Evolutionary conservation across 1,284 basidiomycete genomes (phyloP), one percentile per base, ranked within the genome.

Genomic region (Ceratobasidium sp.): DNA sequence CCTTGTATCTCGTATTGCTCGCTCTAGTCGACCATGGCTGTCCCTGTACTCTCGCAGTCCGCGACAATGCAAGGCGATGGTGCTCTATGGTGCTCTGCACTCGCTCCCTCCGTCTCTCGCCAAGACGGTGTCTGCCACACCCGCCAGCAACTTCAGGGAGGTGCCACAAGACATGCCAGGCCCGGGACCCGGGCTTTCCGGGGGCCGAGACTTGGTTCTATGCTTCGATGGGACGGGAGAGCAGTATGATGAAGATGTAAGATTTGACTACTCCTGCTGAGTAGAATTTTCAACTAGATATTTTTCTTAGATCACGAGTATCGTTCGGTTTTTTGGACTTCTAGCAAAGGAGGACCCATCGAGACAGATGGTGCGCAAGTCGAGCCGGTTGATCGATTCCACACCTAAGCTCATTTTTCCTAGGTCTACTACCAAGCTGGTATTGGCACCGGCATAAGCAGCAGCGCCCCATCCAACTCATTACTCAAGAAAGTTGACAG

Each of bases 181-280:
- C 4, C 33, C 1, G 4, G 4, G 33, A 23, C n/a, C 7, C 53
- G 70, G n/a, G 20, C 39, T 40, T 46, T 42, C 9, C 40, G 9
- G 28, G 61, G 70, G 56, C 20, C 70, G 70, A 39, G 80, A 72
- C 10, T 55, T 81, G 46, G 61, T 81, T 28, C 77, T 81, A 15
- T 81, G 81, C 71, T 81, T 81, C 49, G 81, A 81, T 40, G 81
- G 81, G 2, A 81, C 81, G n/a, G 69, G 67, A 53, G 69, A 80
- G 49, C 64, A 79, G 12, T 81, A 76, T 49, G 76, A 79, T 61
- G 39, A 79, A n/a, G 64, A 68, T 42, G 70, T 73, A 56, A 63
- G 70, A 55, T 13, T 51, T 28, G 13, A 4, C 53, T 40, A 2
- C 18, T 66, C 39, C 39, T n/a, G 6, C 9, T 44, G 6, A 42